A percentile compares a stretch with the other conserved stretches of the same genome.
These are phyloP conservation scores for Bifiguratus adelaidae DNA, from an alignment of 192 early-diverging fungal species.

Conservation along the genomic window DNA sequence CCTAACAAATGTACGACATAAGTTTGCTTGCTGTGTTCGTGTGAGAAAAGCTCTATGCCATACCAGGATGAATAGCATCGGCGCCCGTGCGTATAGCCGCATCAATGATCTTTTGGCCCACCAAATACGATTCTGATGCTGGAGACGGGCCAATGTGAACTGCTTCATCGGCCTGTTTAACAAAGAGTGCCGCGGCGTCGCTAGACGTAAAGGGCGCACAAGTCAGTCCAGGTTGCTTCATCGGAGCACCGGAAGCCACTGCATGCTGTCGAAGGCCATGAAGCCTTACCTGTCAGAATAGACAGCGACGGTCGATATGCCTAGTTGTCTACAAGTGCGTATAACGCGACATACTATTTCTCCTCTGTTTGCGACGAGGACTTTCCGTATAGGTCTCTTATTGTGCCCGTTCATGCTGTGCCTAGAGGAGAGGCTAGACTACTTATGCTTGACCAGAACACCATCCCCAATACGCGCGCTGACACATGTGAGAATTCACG, in stretches of 20 bases:
- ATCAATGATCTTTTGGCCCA: conserved; percentile 36
- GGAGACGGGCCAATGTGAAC: conserved; percentile 40
- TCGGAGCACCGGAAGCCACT: neutral
- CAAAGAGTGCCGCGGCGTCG: conserved; percentile 37
- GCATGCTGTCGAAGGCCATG: neutral
- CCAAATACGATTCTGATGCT: conserved; percentile 40
- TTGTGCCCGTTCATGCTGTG: neutral
- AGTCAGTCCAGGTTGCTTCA: neutral
- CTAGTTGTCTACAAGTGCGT: conserved; percentile 53
- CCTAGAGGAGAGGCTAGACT: too few species aligned
- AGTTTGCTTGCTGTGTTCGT: conserved; percentile 3
- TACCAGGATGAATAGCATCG: conserved; percentile 45
- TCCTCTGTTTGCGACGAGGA: conserved; percentile 67
- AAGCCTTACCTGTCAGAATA: conserved; percentile 43
- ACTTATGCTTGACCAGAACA: too few species aligned
- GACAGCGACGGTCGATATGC: conserved; percentile 49
- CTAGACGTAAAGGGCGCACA: conserved; percentile 7
- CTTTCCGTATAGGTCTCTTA: conserved; percentile 24
- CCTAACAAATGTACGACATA: conserved; percentile 20
- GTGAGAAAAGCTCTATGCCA: neutral
- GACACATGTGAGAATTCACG: too few species aligned
- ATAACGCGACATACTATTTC: conserved; percentile 73
- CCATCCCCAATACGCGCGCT: too few species aligned
- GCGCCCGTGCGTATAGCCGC: conserved; percentile 33
- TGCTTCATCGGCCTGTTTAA: conserved; percentile 42